Conservation (phyloP, 2,329 filamentous ascomycete species). For the Monosporascus sp. region DNA sequence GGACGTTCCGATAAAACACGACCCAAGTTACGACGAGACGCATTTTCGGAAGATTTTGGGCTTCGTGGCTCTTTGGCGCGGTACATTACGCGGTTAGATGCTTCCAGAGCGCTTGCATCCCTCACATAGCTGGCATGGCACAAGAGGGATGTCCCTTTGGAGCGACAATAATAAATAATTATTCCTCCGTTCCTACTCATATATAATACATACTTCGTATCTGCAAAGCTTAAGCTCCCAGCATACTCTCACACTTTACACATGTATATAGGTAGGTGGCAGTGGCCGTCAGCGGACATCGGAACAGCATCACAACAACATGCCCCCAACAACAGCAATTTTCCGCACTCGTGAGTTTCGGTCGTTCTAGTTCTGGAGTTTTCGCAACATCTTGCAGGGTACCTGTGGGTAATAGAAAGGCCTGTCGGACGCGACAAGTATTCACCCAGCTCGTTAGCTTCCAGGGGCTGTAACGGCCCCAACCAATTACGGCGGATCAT, state of each 20-base stretch:
- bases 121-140: too few relatives aligned
- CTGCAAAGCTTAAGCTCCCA: background rate
- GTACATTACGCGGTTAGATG: background rate
- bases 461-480: background rate
- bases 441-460: background rate
- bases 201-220: background rate
- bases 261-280: too few relatives aligned
- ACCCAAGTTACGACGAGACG: background rate
- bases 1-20: background rate
- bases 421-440: background rate
- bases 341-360: too few relatives aligned
- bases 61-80: background rate
- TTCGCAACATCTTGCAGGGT: too few relatives aligned
- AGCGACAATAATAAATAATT: background rate
- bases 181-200: background rate
- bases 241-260: too few relatives aligned
- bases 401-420: background rate
- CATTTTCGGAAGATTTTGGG: background rate
- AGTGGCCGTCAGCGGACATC: too few relatives aligned
- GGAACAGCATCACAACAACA: too few relatives aligned
- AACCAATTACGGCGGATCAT: background rate
- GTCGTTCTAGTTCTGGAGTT: too few relatives aligned
- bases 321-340: too few relatives aligned
- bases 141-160: too few relatives aligned
- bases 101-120: background rate